phyloP scores from a whole-genome alignment of 345 rosid genomes.

The Lumnitzera racemosa region DNA sequence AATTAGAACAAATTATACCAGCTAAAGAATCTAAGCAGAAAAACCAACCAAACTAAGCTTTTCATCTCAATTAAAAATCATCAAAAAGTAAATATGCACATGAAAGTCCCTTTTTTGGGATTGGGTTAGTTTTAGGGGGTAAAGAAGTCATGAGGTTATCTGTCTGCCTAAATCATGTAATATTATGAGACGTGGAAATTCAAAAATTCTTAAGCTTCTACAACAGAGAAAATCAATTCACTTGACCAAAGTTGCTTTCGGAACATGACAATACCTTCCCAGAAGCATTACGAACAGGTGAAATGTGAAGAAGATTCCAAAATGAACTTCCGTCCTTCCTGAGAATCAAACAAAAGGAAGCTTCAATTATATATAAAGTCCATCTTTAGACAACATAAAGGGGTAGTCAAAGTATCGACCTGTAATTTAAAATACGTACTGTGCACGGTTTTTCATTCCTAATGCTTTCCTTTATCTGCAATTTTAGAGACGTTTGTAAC shows the following conservation, averaged over 20 bases:
- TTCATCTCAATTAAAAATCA: too few relatives aligned
- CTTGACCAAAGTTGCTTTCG: constrained; percentile 4
- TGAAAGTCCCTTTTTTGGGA: too few relatives aligned
- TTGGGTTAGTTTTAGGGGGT: too few relatives aligned
- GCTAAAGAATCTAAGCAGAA: too few relatives aligned
- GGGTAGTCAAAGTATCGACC: constrained; percentile 49
- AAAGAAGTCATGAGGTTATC: too few relatives aligned
- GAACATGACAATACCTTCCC: constrained; percentile 65
- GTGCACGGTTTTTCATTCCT: constrained; percentile 68
- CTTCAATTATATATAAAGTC: background rate
- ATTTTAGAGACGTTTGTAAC: constrained; percentile 5
- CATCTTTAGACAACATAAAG: constrained; percentile 8
- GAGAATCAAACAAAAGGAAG: constrained; percentile 15
- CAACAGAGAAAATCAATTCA: background rate
- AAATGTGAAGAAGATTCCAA: constrained; percentile 89
- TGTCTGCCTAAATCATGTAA: too few relatives aligned
- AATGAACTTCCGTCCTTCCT: constrained; percentile 79
- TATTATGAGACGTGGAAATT: too few relatives aligned
- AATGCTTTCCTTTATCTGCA: constrained; percentile 68
- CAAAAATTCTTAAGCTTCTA: too few relatives aligned
- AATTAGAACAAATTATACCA: too few relatives aligned
- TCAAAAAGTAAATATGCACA: too few relatives aligned
- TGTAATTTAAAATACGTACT: constrained; percentile 89
- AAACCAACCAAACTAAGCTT: too few relatives aligned
- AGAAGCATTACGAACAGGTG: constrained; percentile 87